Base-by-base conservation (phyloP, 371 early-diverging fungal genomes). In the Haplosporangium sp. region DNA sequence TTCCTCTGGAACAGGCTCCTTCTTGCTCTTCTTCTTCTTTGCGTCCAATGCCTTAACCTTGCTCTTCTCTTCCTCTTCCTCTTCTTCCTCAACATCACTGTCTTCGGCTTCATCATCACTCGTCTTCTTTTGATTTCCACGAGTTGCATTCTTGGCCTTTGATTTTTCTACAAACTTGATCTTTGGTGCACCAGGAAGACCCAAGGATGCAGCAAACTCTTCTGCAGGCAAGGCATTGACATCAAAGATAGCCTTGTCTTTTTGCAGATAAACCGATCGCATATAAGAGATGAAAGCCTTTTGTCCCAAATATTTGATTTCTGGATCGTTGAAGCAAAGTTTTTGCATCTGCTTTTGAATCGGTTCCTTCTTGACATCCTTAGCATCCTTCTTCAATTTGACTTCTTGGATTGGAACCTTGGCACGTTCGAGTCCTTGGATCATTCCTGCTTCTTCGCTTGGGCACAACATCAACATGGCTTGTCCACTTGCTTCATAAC, bases 261-360 rank as follows among this genome's bases (percentile, higher is more conserved):
- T 88, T 77, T 97, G 96, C 61, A 98, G 79, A 70, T 94, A 94
- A 15, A 97, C 87, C 4, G 96, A 96, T 13, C 97, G 90, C 88
- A 98, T 88, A 77, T 97, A 98, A 6, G 95, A 95, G 44, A 97
- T 93, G 84, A 97, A 97, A 1, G 96, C 94, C 88, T 95, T 94
- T 85, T 98, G 97, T 9, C 93, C 98, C 37, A 98, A 87, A 82
- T 99, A 97, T 84, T 98, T 98, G 72, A 97, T 92, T 77, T 98
- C 97, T 0, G 97, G 92, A 64, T 94, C 90, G 86, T 96, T 91
- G 85, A 97, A 95, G 88, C 97, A 98, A 65, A 95, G 90, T 59
- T 92, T 90, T 76, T 96, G 95, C 64, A 98, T 84, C 77, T 96
- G 94, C 67, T 89, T 89, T 56, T 88, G 86, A 19, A 97, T 92